These are phyloP conservation scores for Hanseniaspora gamundiae DNA, from an alignment of 1,139 yeast genomes.

Conservation along the genomic window DNA sequence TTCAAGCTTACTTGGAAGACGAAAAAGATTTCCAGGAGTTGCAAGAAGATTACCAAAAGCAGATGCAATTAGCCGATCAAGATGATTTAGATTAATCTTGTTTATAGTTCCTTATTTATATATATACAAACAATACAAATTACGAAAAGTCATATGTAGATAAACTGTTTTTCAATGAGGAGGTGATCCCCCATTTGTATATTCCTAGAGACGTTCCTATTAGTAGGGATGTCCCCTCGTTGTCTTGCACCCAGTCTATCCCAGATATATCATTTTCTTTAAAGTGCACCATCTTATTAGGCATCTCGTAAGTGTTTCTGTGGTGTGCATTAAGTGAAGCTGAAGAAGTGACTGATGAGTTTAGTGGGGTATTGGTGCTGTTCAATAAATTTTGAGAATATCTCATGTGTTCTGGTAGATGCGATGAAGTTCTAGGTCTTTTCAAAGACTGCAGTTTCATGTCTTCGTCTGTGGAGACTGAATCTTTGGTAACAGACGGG, in stretches of 20 bases:
- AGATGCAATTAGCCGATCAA: conserved; percentile 5
- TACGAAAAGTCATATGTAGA: conserved; percentile 28
- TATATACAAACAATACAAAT: neutral
- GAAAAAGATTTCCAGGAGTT: conserved; percentile 52
- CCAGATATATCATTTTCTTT: conserved; percentile 36
- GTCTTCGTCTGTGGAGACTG: neutral
- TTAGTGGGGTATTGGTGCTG: neutral
- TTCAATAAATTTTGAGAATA: neutral
- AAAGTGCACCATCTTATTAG: no score
- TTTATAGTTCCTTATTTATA: conserved; percentile 3
- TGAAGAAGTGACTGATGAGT: neutral
- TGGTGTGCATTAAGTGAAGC: neutral
- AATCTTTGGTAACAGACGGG: neutral
- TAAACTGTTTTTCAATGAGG: conserved; percentile 40
- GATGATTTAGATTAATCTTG: neutral
- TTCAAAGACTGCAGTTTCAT: neutral
- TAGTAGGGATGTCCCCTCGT: conserved; percentile 30
- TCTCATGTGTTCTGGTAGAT: no score
- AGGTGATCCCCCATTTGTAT: conserved; percentile 37
- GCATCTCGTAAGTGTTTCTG: no score
- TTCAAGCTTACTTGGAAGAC: conserved; percentile 65
- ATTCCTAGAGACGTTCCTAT: conserved; percentile 39
- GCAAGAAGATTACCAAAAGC: conserved; percentile 31
- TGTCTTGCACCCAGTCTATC: conserved; percentile 32
- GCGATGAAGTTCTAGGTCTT: neutral